Conservation (phyloP, 2,329 filamentous ascomycete species). For the Epichloe sibirici region DNA sequence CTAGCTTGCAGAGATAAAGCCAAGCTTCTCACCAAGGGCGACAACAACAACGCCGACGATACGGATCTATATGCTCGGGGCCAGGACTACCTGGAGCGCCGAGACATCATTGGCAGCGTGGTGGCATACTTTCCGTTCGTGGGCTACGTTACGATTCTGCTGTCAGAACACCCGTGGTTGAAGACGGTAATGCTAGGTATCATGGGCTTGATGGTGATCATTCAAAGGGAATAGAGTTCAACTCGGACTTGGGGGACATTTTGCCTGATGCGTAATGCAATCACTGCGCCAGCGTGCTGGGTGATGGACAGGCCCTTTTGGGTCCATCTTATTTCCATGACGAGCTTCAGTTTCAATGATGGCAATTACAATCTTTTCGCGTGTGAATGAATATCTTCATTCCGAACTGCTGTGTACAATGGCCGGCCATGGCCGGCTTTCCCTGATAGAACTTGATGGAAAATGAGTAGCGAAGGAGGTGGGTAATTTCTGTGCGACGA, state of each 20-base stretch:
- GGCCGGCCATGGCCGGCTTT: no score
- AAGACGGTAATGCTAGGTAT: conserved; percentile 91
- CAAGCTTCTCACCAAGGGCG: conserved; percentile 89
- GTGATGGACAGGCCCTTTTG: neutral
- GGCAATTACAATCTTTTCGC: no score
- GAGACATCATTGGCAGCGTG: conserved; percentile 89
- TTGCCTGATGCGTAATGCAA: neutral
- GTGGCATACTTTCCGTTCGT: conserved; percentile 87
- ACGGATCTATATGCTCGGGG: conserved; percentile 74
- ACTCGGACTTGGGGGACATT: neutral
- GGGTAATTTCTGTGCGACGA: no score
- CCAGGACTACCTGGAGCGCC: conserved; percentile 75
- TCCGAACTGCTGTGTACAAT: no score
- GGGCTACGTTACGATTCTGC: conserved; percentile 90
- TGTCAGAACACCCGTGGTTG: conserved; percentile 92
- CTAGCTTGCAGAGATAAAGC: conserved; percentile 32
- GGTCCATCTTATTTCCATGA: no score
- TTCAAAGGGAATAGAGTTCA: conserved; percentile 64
- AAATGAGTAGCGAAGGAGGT: no score
- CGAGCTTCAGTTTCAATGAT: no score
- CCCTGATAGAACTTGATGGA: no score
- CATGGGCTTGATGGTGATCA: conserved; percentile 86
- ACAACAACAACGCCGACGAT: conserved; percentile 91
- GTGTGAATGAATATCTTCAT: no score
- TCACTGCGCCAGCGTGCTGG: neutral